Conservation (phyloP, 2,329 filamentous ascomycete species). For the Aaosphaeria arxii region DNA sequence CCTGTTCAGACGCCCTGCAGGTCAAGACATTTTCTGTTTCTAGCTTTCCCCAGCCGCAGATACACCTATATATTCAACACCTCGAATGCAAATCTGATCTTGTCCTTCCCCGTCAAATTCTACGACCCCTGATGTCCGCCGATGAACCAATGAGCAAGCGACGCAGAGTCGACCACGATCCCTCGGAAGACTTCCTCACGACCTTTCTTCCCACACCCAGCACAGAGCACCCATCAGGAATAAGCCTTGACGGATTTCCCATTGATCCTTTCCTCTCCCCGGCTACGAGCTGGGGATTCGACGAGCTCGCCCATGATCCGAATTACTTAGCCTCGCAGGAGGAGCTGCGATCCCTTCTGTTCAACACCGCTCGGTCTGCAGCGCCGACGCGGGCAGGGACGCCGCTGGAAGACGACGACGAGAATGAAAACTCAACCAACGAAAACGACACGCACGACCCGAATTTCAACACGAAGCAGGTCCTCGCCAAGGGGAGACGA, state of each 20-base stretch:
- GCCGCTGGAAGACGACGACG: constrained; percentile 9
- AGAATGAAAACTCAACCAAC: background rate
- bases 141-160: constrained; percentile 10
- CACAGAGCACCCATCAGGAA: background rate
- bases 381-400: constrained; percentile 22
- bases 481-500: constrained; percentile 17
- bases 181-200: constrained; percentile 3
- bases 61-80: too few species aligned
- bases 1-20: too few species aligned
- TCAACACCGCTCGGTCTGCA: constrained; percentile 25
- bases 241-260: constrained; percentile 6
- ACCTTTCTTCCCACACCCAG: constrained; percentile 4
- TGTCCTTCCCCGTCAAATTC: background rate
- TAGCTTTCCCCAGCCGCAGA: too few species aligned
- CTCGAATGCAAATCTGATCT: too few species aligned
- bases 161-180: constrained; percentile 7
- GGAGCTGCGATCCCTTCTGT: constrained; percentile 22
- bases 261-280: constrained; percentile 22
- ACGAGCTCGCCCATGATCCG: constrained; percentile 25
- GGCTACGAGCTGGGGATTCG: constrained; percentile 21
- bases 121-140: constrained; percentile 4
- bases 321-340: constrained; percentile 28
- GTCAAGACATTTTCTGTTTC: too few species aligned
- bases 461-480: constrained; percentile 14
- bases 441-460: background rate